Base-by-base conservation (phyloP, 345 rosid species). In the Eucalyptus polybractea region DNA sequence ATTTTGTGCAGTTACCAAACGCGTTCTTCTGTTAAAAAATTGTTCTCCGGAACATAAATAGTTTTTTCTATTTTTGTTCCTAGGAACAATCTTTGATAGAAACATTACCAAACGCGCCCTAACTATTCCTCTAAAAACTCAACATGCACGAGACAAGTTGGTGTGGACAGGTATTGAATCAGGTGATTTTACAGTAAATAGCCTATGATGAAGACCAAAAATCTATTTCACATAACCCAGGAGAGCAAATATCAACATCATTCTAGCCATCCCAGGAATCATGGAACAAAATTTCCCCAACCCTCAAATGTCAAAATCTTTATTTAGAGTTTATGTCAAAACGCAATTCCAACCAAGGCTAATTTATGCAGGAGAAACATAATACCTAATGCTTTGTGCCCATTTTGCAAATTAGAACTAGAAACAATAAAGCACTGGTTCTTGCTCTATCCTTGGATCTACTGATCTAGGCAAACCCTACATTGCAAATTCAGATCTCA, bases 11-110 rank as follows among this genome's bases (percentile, higher is more conserved):
- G 0, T 47, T 10, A 47, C 12, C 49, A 10, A 47, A 47, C 12
- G 12, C 49, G 0, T 3, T 47, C 4, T 47, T 47, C 0, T 4
- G 4, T 47, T 47, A 4, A 47, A 47, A 47, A 47, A 47, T 47
- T 47, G 49, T 47, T 47, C 49, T 4, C 4, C 1, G 1, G 0
- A 47, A 47, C 4, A 10, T 0, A 47, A 47, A 3, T 47, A 47
- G 4, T 47, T 47, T 47, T 47, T 47, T 47, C 13, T 47, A 47
- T 47, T 47, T 47, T 47, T 47, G 0, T 47, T 47, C 13, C 13
- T 0, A 47, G 0, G 49, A 47, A 47, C 13, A 3, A 47, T 47
- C 10, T 49, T 49, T 49, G 50, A 49, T 0, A 49, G 0, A 49
- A 49, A 49, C 50, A 49, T 49, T 49, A 49, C 50, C 13, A 49